These are phyloP conservation scores for Zychaea mexicana DNA, from an alignment of 371 early-diverging fungal species.

Conservation along the genomic window DNA sequence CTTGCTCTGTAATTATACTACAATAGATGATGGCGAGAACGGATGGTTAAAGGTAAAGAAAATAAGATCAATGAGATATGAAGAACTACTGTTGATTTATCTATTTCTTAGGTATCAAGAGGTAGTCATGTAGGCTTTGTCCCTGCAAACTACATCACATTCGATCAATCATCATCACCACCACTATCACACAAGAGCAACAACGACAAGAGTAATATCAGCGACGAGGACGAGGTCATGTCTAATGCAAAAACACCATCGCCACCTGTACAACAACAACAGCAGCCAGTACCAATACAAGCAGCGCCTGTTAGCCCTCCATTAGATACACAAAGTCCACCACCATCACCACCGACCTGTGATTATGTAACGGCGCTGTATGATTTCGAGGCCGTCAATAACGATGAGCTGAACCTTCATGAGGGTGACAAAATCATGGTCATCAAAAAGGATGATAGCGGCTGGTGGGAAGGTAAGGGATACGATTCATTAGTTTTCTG, in stretches of 20 bases:
- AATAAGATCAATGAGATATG: too few relatives aligned
- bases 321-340: conserved; percentile 2
- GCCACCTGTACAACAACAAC: not conserved
- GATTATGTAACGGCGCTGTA: conserved; percentile 69
- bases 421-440: conserved; percentile 74
- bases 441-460: conserved; percentile 63
- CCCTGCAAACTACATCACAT: conserved; percentile 65
- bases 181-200: not conserved
- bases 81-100: too few relatives aligned
- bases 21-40: conserved; percentile 53
- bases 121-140: conserved; percentile 65
- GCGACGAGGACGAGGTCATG: too few relatives aligned
- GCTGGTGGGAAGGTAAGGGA: conserved; percentile 76
- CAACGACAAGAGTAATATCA: not conserved
- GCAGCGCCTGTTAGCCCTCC: not conserved
- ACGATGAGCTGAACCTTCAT: conserved; percentile 71
- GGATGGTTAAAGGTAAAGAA: conserved; percentile 78
- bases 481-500: not conserved
- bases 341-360: conserved; percentile 4
- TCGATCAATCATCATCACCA: not conserved
- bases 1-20: not conserved
- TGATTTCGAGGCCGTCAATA: conserved; percentile 75
- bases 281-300: not conserved
- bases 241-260: not conserved
- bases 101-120: conserved; percentile 27